phyloP scores from a whole-genome alignment of 2,329 filamentous ascomycete genomes.

The Ramularia endophylla region DNA sequence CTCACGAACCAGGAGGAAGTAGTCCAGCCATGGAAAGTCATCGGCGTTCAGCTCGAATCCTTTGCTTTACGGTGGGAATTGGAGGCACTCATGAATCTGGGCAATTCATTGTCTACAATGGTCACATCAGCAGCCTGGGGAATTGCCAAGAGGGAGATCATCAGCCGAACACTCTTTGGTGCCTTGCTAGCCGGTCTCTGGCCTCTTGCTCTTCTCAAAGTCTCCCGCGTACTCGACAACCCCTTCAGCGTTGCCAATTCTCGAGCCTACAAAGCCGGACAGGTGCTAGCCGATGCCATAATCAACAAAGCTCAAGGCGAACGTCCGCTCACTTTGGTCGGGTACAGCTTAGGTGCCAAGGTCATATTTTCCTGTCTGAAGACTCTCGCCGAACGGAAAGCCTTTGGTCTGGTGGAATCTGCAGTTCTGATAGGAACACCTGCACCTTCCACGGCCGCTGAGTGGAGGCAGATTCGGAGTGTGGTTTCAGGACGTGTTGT shows the following conservation, averaged over 20 bases:
- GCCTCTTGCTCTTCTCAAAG: slow-evolving; percentile 43
- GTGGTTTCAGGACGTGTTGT: slow-evolving; percentile 78
- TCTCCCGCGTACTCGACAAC: slow-evolving; percentile 37
- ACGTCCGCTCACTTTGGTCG: slow-evolving; percentile 34
- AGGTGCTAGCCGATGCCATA: slow-evolving; percentile 36
- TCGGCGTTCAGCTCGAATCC: slow-evolving; percentile 67
- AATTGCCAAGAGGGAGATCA: slow-evolving; percentile 66
- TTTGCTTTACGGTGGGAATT: slow-evolving; percentile 84
- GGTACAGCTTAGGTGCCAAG: slow-evolving; percentile 36
- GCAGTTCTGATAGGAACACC: slow-evolving; percentile 79
- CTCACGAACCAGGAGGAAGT: slow-evolving; percentile 65
- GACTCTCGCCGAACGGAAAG: slow-evolving; percentile 66
- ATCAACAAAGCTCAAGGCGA: slow-evolving; percentile 39
- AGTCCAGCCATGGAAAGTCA: slow-evolving; percentile 68
- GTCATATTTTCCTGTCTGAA: slow-evolving; percentile 79
- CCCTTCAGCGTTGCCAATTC: slow-evolving; percentile 35
- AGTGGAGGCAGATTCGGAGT: slow-evolving; percentile 71
- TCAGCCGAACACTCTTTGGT: slow-evolving; percentile 53
- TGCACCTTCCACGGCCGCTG: slow-evolving; percentile 61
- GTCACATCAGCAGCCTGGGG: slow-evolving; percentile 77
- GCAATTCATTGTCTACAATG: slow-evolving; percentile 69
- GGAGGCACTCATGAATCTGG: slow-evolving; percentile 69
- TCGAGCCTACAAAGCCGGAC: slow-evolving; percentile 34
- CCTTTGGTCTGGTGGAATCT: slow-evolving; percentile 78
- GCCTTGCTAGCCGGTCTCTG: slow-evolving; percentile 43